Base-by-base conservation (phyloP, 345 rosid genomes). In the Aegle marmelos region DNA sequence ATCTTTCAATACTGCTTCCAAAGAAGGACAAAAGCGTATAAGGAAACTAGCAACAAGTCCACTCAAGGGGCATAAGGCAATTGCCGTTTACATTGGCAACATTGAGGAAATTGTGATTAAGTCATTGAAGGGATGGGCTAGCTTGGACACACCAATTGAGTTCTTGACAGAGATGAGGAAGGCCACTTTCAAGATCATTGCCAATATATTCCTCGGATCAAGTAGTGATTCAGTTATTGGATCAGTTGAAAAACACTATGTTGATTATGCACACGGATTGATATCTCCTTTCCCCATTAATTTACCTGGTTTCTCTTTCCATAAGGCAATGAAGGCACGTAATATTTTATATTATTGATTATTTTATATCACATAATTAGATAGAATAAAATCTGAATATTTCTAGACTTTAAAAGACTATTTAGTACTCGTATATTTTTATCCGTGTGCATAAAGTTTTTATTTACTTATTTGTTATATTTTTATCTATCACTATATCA, bases 291-390 rank as follows among this genome's bases (percentile, higher is more conserved):
- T 62, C 5, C 81, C 85, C 7, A 80, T 86, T 70, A 84, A 86
- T 61, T 60, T 84, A 6, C 86, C 87, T 14, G 87, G 87, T 6
- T 87, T 84, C 68, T 78, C 84, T 22, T 84, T 69, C 70, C 57
- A 85, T 30, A 81, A 34, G 34, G 86, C 83, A n/a, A 77, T 81
- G 72, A 75, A 85, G 82, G 88, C 84, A 73, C 22, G 22, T 19
- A 69, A 39, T 45, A 41, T 41, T 41, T 41, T 13, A 17, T 14
- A 70, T 17, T 50, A 16, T 28, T 16, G 9, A n/a, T 10, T 66
- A 24, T 4, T 66, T 66, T 66, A 0, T 39, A 6, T 41, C 50
- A 41, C 50, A 41, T 41, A 41, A 41, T 10, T 11, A 41, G 10
- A 41, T 41, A 41, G 50, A 16, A 41, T 41, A 41, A 41, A 41